These are phyloP conservation scores for Aspergillus texensis DNA, from an alignment of 2,329 filamentous ascomycete species.

Conservation along the genomic window DNA sequence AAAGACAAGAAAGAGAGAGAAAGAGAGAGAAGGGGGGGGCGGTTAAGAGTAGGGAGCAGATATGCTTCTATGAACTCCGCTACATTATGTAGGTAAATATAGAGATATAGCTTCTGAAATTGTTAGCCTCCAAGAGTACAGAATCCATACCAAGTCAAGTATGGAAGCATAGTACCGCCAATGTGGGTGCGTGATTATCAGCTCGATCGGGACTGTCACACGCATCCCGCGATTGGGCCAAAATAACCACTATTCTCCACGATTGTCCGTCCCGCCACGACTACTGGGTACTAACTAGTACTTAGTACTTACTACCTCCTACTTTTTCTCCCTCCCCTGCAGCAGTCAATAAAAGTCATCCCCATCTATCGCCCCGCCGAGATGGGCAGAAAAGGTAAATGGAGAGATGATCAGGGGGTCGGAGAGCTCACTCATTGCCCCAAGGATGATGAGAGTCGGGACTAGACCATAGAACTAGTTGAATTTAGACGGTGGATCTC, in stretches of 20 bases:
- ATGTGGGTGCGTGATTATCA: conserved; percentile 16
- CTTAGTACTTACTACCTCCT: background rate
- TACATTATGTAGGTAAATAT: no score
- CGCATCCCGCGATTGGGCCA: conserved; percentile 22
- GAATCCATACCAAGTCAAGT: background rate
- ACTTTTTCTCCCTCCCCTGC: conserved; percentile 8
- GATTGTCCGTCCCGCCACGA: conserved; percentile 6
- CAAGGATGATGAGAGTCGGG: background rate
- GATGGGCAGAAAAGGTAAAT: conserved; percentile 11
- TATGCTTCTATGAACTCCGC: no score
- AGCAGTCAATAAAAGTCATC: conserved; percentile 12
- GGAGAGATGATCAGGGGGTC: conserved; percentile 2
- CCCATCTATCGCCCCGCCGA: conserved; percentile 18
- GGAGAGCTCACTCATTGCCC: background rate
- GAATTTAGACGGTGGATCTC: conserved; percentile 7
- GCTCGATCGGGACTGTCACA: conserved; percentile 21
- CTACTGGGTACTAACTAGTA: background rate
- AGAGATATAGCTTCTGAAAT: no score
- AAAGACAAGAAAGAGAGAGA: no score
- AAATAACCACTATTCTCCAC: conserved; percentile 9
- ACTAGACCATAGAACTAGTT: conserved; percentile 4
- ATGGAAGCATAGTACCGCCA: background rate
- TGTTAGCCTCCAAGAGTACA: no score
- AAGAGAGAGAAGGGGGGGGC: no score
- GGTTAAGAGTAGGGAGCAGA: no score